These are phyloP conservation scores for Ustulina deusta DNA, from an alignment of 2,329 filamentous ascomycete genomes.

Conservation along the genomic window DNA sequence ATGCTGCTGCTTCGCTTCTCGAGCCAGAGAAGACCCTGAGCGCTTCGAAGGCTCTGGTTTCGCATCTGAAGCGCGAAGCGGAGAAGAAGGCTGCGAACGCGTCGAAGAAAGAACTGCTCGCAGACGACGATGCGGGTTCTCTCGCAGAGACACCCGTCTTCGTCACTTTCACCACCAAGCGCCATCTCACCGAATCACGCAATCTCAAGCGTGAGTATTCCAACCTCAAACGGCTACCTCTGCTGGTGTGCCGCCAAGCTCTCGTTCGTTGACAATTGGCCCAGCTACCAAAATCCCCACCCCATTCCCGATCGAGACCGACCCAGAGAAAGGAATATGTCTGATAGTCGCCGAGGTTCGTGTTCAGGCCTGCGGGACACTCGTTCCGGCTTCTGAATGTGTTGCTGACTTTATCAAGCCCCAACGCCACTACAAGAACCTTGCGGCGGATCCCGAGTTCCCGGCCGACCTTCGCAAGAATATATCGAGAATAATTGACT, in stretches of 20 bases:
- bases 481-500: slow-evolving; percentile 82
- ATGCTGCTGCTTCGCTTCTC: slow-evolving; percentile 50
- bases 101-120: slow-evolving; percentile 68
- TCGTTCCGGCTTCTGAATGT: background rate
- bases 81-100: slow-evolving; percentile 60
- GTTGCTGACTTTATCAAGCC: slow-evolving; percentile 51
- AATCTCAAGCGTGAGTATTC: slow-evolving; percentile 37
- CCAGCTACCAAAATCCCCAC: slow-evolving; percentile 79
- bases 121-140: slow-evolving; percentile 58
- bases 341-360: slow-evolving; percentile 78
- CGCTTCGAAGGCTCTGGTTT: slow-evolving; percentile 71
- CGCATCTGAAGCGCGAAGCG: slow-evolving; percentile 69
- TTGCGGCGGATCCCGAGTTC: slow-evolving; percentile 80
- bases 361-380: background rate
- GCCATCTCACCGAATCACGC: slow-evolving; percentile 76
- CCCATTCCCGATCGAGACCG: slow-evolving; percentile 79
- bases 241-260: background rate
- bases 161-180: slow-evolving; percentile 74
- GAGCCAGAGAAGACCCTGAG: slow-evolving; percentile 64
- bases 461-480: slow-evolving; percentile 73
- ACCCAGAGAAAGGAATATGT: slow-evolving; percentile 70
- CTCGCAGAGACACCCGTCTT: slow-evolving; percentile 67
- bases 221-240: background rate
- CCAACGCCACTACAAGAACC: slow-evolving; percentile 78
- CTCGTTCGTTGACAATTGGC: slow-evolving; percentile 64